Base-by-base conservation (phyloP, 2,329 filamentous ascomycete species). In the Clarireedia paspali region DNA sequence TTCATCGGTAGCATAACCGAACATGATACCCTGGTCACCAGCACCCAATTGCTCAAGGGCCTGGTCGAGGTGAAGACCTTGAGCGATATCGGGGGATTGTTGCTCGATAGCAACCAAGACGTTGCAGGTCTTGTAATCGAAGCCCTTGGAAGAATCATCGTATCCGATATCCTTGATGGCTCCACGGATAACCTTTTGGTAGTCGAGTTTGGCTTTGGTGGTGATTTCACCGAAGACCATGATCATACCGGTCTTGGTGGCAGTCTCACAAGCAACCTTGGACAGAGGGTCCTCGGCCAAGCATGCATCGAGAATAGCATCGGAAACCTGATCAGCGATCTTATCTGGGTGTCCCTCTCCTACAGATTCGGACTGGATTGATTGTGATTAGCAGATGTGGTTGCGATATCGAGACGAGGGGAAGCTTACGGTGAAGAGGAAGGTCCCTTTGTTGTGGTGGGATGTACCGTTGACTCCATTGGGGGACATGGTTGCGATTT, bases 11-110 rank as follows among this genome's bases (percentile, higher is more conserved):
- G 94, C 94, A 83, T 99, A 99, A 70, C 94, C 94, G 77, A 99
- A 99, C 94, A 99, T 99, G 82, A 99, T 96, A 82, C 94, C 94
- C 82, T 99, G 94, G 78, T 99, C 94, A 87, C 94, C 94, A 62
- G 94, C 94, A 76, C 94, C 94, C 64, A 99, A 87, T 78, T 95
- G 87, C 85, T 99, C 94, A 50, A 99, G 87, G 66, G 90, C 91
- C 81, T 96, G 83, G 65, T 99, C 94, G 75, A 95, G 95, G 82
- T 97, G 90, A 57, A 99, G 89, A 82, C 94, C 94, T 80, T 97
- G 94, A 67, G 94, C 94, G 71, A 99, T 99, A 76, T 99, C 94
- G 70, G 92, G 89, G 59, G 92, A 97, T 79, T 99, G 94, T 80
- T 99, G 85, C 86, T 99, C 94, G 75, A 99, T 96, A 77, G 92